Base-by-base conservation (phyloP, 805 yeast genomes). In the Yueomyces sp. region DNA sequence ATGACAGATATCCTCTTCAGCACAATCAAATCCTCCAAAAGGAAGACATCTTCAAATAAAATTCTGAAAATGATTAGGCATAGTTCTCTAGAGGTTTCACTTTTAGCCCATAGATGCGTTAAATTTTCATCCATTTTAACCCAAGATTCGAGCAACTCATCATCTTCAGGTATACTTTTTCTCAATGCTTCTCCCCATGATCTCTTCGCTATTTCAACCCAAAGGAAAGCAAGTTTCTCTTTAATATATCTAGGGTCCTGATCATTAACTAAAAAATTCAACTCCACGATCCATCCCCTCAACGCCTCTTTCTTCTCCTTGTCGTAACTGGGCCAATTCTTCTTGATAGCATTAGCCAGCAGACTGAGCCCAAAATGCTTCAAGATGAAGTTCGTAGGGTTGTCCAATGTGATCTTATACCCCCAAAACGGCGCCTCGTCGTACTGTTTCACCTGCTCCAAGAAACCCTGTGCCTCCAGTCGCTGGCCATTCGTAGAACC, bases 381-480 rank as follows among this genome's bases (percentile, higher is more conserved):
- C 28, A 88, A 87, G 29, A 85, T 77, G 50, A 70, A 74, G 56
- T 81, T 75, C 39, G 74, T 67, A 51, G 61, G 78, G 67, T 64
- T 75, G 67, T 59, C 77, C 28, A 76, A 57, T 1, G 95, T 86
- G 46, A 92, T 70, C 59, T 83, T 86, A 62, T 81, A 90, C 3
- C 96, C 96, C 88, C 95, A 86, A 48, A 68, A 76, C 0, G 98
- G 96, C 26, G 94, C 80, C 57, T 88, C 94, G 7, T 80, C 83
- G 48, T 81, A 79, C 39, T 69, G 64, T 56, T 85, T 88, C 28
- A 90, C 75, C 8, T 76, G 67, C 52, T 87, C 96, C 32, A 92
- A 67, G 51, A 85, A 85, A 59, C 62, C 53, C 53, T 77, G 81
- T 5, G 81, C 81, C 45, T 72, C 70, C 40, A 69, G 67, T 32